phyloP scores from a whole-genome alignment of 768 basidiomycete genomes.

The Lentinula detonsa region DNA sequence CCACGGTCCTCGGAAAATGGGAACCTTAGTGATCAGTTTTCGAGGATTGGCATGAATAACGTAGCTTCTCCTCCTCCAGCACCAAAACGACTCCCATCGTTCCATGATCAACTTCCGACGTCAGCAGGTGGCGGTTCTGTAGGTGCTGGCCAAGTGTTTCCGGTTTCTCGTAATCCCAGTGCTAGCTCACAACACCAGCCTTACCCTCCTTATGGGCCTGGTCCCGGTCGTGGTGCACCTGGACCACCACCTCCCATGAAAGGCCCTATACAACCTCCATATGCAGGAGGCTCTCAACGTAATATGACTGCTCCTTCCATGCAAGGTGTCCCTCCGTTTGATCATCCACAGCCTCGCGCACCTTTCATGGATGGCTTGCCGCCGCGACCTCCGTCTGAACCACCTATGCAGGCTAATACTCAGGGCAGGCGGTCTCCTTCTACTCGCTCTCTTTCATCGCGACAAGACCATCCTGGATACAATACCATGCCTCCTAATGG shows the following conservation, averaged over 20 bases:
- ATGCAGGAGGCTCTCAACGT: constrained; percentile 1
- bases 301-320: constrained; percentile 8
- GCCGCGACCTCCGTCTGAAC: constrained; percentile 46
- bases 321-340: constrained; percentile 5
- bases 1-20: constrained; percentile 1
- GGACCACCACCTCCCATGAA: constrained; percentile 12
- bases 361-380: constrained; percentile 18
- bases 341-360: constrained; percentile 2
- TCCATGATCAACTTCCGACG: constrained; percentile 15
- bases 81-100: constrained; percentile 17
- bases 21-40: not conserved
- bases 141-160: constrained; percentile 8
- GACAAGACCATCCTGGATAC: constrained; percentile 29
- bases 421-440: constrained; percentile 49
- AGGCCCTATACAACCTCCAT: not conserved
- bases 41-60: not conserved
- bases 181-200: not conserved
- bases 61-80: not conserved
- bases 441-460: constrained; percentile 45
- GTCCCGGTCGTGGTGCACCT: not conserved
- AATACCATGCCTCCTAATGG: constrained; percentile 27
- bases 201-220: not conserved
- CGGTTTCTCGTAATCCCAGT: constrained; percentile 8
- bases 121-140: constrained; percentile 5
- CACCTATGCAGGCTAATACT: constrained; percentile 20